Evolutionary conservation across 257 asterid species (phyloP).

Genomic region (Echium plantagineum): DNA sequence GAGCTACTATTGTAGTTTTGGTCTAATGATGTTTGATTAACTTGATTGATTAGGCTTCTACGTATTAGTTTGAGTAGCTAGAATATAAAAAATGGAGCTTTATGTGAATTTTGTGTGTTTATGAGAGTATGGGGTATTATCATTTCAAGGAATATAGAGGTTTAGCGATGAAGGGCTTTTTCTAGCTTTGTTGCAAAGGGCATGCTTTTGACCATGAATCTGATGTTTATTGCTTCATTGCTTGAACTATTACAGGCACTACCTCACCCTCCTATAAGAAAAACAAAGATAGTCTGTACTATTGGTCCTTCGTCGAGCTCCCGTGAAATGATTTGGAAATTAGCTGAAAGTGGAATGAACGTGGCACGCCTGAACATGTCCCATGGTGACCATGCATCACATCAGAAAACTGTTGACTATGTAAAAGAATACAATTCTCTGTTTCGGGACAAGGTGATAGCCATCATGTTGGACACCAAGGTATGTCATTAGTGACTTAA

Average conservation of each 20-base stretch:
- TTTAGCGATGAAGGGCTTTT: no score
- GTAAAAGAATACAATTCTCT: constrained; percentile 94
- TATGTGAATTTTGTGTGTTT: no score
- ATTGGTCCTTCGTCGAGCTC: constrained; percentile 97
- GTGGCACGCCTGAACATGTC: constrained; percentile 98
- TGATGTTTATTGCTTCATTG: constrained; percentile 28
- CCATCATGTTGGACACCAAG: constrained; percentile 97
- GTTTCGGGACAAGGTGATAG: constrained; percentile 64
- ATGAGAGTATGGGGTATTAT: no score
- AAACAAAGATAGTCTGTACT: constrained; percentile 88
- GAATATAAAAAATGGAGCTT: no score
- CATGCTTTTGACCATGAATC: constrained; percentile 26
- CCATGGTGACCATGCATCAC: constrained; percentile 96
- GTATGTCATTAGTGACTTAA: constrained; percentile 21
- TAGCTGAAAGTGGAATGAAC: constrained; percentile 97
- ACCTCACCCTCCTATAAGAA: constrained; percentile 31
- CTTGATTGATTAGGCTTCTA: neutral
- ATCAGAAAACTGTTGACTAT: constrained; percentile 79
- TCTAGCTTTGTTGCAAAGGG: no score
- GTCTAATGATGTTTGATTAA: no score
- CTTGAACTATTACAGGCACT: constrained; percentile 18
- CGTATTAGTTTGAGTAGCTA: neutral
- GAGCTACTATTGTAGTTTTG: no score
- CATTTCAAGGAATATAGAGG: no score
- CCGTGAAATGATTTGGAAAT: constrained; percentile 93